Evolutionary conservation across 2,329 filamentous ascomycete species (phyloP), one percentile per base, ranked within the genome.

Genomic region (Ascochyta lentis): DNA sequence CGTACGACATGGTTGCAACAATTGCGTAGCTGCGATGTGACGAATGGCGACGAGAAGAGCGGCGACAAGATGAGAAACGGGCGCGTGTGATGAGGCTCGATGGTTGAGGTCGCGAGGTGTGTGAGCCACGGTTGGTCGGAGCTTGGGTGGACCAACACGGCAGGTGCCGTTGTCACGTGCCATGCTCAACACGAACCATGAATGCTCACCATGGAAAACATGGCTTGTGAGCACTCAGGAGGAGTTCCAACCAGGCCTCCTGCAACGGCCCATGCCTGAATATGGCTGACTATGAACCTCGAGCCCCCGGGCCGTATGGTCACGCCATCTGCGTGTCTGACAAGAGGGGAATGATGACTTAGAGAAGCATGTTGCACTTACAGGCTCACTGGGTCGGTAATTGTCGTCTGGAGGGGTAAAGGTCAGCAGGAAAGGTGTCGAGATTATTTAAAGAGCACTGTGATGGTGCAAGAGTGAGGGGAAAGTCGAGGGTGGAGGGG

Each of bases 1-100:
- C 72, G 67, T 73, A 74, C 56, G 69, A 74, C 73, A 76, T 76
- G 47, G 41, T 59, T 47, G 51, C 62, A 58, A 41, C 49, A 46
- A 56, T 42, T 40, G 34, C 44, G 43, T 49, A 41, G 52, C 41
- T 60, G 51, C 56, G 42, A 56, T 53, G 54, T 58, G 44, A 49
- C 54, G 42, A 51, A 44, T 38, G 49, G 35, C 42, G 57, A 33
- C 49, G 33, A 46, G 38, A 33, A 16, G 39, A 54, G 52, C 45
- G 55, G 57, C 49, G 46, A 50, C 52, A 44, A 52, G 38, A 53
- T 60, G 53, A 54, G 56, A 40, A 58, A 35, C 58, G 62, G 51
- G 63, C 63, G 59, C 58, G 63, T 59, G 58, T 64, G 68, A 71
- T 68, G 66, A 55, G 61, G 65, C 56, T 59, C 63, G 55, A 24